Percentiles rank a stretch among this genome's conserved stretches.
phyloP scores from a whole-genome alignment of 2,329 filamentous ascomycete species.

The Thelonectria blattea region DNA sequence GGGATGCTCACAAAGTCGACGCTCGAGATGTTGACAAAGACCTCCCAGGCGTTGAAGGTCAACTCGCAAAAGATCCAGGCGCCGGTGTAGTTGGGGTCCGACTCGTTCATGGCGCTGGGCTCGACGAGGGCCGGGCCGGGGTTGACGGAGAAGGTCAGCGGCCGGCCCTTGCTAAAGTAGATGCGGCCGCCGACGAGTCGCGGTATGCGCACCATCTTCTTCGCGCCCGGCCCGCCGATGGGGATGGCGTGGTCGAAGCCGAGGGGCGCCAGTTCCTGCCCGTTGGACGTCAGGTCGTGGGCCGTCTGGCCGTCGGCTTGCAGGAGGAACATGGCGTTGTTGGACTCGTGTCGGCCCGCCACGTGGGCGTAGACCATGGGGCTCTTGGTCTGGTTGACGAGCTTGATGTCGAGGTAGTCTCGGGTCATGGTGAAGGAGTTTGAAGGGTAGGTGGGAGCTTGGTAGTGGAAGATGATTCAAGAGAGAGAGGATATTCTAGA shows the following conservation, averaged over 20 bases:
- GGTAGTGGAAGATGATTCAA: neutral
- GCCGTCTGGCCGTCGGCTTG: slow-evolving; percentile 67
- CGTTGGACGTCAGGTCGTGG: slow-evolving; percentile 68
- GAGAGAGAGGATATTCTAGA: neutral
- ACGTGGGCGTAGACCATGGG: slow-evolving; percentile 68
- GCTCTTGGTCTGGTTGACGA: slow-evolving; percentile 70
- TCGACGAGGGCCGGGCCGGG: slow-evolving; percentile 76
- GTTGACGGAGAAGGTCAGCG: slow-evolving; percentile 73
- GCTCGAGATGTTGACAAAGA: slow-evolving; percentile 74
- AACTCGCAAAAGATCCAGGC: slow-evolving; percentile 74
- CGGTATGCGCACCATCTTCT: slow-evolving; percentile 68
- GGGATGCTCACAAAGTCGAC: slow-evolving; percentile 77
- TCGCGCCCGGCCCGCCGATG: slow-evolving; percentile 66
- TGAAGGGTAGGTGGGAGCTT: neutral
- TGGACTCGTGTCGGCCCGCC: slow-evolving; percentile 59
- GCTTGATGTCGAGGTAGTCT: slow-evolving; percentile 59
- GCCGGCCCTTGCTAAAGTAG: slow-evolving; percentile 69
- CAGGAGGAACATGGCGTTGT: slow-evolving; percentile 47
- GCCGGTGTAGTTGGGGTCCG: slow-evolving; percentile 66
- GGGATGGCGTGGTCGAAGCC: slow-evolving; percentile 65
- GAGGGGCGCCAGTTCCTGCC: slow-evolving; percentile 56
- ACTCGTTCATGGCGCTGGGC: slow-evolving; percentile 71
- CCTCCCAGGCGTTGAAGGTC: slow-evolving; percentile 65
- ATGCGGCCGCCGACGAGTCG: slow-evolving; percentile 73
- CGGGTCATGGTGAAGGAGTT: slow-evolving; percentile 5